These are phyloP conservation scores for Craspedostauros australis DNA, from an alignment of 108 stramenopile genomes.

Conservation along the genomic window DNA sequence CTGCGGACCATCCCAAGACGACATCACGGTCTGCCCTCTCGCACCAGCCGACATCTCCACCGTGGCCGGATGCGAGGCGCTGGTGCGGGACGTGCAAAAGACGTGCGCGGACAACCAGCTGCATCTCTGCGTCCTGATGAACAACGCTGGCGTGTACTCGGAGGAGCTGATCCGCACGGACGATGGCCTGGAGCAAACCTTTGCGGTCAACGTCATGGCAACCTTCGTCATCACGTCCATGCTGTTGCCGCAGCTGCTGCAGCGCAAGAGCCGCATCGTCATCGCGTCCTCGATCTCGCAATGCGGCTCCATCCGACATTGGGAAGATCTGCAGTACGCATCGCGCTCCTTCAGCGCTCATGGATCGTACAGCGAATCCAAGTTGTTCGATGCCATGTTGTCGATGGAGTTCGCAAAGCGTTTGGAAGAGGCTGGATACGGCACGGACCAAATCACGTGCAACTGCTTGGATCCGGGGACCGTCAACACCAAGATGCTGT, in stretches of 20 bases:
- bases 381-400: slow-evolving; percentile 67
- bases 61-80: slow-evolving; percentile 23
- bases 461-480: slow-evolving; percentile 83
- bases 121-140: slow-evolving; percentile 64
- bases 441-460: slow-evolving; percentile 27
- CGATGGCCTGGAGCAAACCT: slow-evolving; percentile 63
- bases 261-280: slow-evolving; percentile 11
- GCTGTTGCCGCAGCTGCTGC: slow-evolving; percentile 52
- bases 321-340: slow-evolving; percentile 30
- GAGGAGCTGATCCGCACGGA: slow-evolving; percentile 22
- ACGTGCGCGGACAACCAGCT: slow-evolving; percentile 6
- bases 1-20: not conserved
- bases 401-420: slow-evolving; percentile 49
- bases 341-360: slow-evolving; percentile 68
- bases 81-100: slow-evolving; percentile 29
- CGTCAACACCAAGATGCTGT: slow-evolving; percentile 91
- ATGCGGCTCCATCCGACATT: slow-evolving; percentile 36
- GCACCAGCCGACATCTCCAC: slow-evolving; percentile 47
- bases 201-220: slow-evolving; percentile 84
- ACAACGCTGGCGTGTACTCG: slow-evolving; percentile 84
- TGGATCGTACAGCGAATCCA: slow-evolving; percentile 72
- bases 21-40: slow-evolving; percentile 3
- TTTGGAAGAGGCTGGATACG: slow-evolving; percentile 22
- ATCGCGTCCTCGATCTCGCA: slow-evolving; percentile 21
- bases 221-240: slow-evolving; percentile 75